A percentile compares a stretch with the other conserved stretches of the same genome.
Evolutionary conservation across 1,284 basidiomycete species (phyloP).

Genomic region (Ustilago vetiveriae): DNA sequence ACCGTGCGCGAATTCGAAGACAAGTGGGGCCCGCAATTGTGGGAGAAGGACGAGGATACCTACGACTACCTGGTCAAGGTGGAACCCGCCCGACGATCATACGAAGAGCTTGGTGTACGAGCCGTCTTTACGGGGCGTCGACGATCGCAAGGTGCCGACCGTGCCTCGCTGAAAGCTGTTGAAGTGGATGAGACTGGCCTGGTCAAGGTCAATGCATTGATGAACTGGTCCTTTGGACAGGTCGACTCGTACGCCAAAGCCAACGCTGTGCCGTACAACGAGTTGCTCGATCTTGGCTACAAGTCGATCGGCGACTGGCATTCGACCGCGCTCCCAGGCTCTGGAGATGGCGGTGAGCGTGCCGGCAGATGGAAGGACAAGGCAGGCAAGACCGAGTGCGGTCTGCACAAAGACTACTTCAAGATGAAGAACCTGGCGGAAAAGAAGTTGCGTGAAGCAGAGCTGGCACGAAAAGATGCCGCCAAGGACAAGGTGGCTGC

Average conservation of each 20-base stretch:
- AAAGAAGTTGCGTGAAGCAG: conserved; percentile 61
- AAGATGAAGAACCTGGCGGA: conserved; percentile 62
- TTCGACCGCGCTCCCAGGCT: conserved; percentile 77
- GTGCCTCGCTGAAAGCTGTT: conserved; percentile 82
- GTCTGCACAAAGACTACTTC: conserved; percentile 75
- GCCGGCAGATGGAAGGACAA: conserved; percentile 90
- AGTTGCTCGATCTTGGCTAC: conserved; percentile 88
- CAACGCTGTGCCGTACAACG: conserved; percentile 88
- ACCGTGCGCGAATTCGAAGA: conserved; percentile 80
- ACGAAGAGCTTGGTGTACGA: conserved; percentile 80
- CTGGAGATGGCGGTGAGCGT: conserved; percentile 75
- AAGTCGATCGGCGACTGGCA: conserved; percentile 97
- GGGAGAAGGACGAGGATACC: conserved; percentile 86
- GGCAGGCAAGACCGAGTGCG: conserved; percentile 90
- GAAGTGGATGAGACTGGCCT: conserved; percentile 92
- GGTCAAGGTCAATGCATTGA: conserved; percentile 93
- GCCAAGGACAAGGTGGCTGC: conserved; percentile 37
- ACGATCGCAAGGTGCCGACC: conserved; percentile 88
- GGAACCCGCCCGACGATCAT: conserved; percentile 90
- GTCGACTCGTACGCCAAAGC: conserved; percentile 87
- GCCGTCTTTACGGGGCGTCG: conserved; percentile 94
- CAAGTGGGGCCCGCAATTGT: conserved; percentile 82
- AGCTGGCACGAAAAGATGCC: conserved; percentile 56
- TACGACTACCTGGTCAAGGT: conserved; percentile 97
- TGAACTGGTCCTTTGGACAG: conserved; percentile 84